Evolutionary conservation across 2,329 filamentous ascomycete genomes (phyloP), one percentile per base, ranked within the genome.

Genomic region (Penicillium sp.): DNA sequence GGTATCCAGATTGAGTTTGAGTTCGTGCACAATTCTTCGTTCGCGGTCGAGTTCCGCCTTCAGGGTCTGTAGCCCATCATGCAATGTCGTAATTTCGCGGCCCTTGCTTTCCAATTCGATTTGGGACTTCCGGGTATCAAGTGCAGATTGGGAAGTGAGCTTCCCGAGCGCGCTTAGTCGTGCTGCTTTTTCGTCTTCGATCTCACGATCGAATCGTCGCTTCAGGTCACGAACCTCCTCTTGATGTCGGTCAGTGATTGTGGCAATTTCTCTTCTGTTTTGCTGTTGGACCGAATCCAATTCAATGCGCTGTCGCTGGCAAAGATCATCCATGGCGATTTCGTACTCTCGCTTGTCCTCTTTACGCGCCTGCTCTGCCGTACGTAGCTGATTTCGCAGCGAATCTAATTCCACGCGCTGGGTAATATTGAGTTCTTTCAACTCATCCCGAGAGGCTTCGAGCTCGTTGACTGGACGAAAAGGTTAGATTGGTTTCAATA

Each of bases 341-440:
- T 81, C 78, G 44, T 82, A 78, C 42, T 79, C 78, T 58, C 83
- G 77, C 58, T 80, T 76, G 13, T 80, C 77, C 60, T 84, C 80
- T 38, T 84, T 81, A 21, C 83, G 71, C 25, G 78, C 77, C 49
- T 77, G 70, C 55, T 81, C 83, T 2, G 81, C 74, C 0, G 77
- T 74, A 23, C 74, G 71, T 63, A 83, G 77, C 61, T 78, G 85
- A 63, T 76, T 81, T 69, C 79, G 86, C 49, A 81, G 77, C 2
- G 82, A 80, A 55, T 89, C 86, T 58, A 96, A 75, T 59, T 96
- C 89, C n/a, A 81, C 80, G 48, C 88, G 84, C 6, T 93, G 71
- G 8, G 75, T 76, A 19, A 81, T 75, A 61, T 86, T 86, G 53
- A 68, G 69, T 49, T 82, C 77, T 13, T 78, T 78, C 17, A 86